A percentile compares a stretch with the other conserved stretches of the same genome.
These are phyloP conservation scores for Marasmius sp. DNA, from an alignment of 1,284 basidiomycete species.

Conservation along the genomic window DNA sequence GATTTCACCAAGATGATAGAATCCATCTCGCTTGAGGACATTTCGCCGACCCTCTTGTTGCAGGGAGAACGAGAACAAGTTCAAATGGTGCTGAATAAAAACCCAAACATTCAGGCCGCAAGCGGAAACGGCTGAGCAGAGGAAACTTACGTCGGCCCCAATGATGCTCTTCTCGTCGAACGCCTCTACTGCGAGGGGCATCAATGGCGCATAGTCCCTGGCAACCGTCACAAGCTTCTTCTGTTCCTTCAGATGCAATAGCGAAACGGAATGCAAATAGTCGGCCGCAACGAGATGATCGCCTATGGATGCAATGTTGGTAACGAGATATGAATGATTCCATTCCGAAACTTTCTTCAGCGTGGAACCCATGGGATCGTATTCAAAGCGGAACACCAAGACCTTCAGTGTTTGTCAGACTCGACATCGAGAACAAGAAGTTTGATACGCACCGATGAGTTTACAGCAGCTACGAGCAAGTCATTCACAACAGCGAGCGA, in stretches of 20 bases:
- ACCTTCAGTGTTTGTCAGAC: conserved; percentile 32
- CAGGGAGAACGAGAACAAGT: conserved; percentile 71
- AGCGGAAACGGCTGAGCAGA: too few relatives aligned
- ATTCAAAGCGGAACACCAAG: conserved; percentile 43
- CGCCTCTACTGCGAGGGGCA: conserved; percentile 63
- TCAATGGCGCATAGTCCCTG: conserved; percentile 77
- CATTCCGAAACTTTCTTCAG: conserved; percentile 57
- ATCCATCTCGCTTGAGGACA: conserved; percentile 60
- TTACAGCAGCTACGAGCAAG: conserved; percentile 67
- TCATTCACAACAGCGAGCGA: conserved; percentile 47
- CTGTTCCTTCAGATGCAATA: conserved; percentile 52
- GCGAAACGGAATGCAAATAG: conserved; percentile 78
- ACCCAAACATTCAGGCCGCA: too few relatives aligned
- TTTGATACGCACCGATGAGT: conserved; percentile 61
- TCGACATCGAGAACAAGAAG: not conserved
- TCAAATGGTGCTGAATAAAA: conserved; percentile 60
- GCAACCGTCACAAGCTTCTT: conserved; percentile 60
- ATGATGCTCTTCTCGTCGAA: conserved; percentile 60
- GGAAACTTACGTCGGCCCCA: conserved; percentile 70
- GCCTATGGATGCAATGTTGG: conserved; percentile 52
- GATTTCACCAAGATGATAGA: conserved; percentile 68
- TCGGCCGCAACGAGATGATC: conserved; percentile 72
- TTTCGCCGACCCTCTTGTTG: conserved; percentile 36
- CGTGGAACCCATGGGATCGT: conserved; percentile 19
- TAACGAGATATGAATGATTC: conserved; percentile 81